Conservation (phyloP, 495 filamentous ascomycete genomes). For the Hyaloscypha bicolor region DNA sequence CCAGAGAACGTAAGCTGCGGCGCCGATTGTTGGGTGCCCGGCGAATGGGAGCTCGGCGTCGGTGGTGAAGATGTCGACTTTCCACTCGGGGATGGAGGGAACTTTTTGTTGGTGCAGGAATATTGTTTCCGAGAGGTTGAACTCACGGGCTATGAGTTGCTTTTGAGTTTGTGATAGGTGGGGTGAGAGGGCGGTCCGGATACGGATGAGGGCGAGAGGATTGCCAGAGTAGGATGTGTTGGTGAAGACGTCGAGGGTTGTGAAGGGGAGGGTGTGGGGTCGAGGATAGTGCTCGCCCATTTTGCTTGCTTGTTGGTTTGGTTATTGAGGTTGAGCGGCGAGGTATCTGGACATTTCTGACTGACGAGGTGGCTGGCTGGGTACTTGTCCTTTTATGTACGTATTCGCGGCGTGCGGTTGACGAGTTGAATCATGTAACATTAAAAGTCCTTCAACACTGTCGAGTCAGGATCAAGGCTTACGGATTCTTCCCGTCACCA, state of each 20-base stretch:
- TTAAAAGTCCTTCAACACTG: neutral
- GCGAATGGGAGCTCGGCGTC: constrained; percentile 70
- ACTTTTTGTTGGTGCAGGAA: constrained; percentile 58
- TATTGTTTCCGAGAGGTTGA: constrained; percentile 84
- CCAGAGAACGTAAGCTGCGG: constrained; percentile 53
- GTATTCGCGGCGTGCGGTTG: too few relatives aligned
- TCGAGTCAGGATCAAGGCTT: neutral
- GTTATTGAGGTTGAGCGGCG: neutral
- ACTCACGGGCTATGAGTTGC: constrained; percentile 70
- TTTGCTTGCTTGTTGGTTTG: neutral
- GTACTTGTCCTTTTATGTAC: too few relatives aligned
- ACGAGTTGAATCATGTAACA: too few relatives aligned
- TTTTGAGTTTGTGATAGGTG: constrained; percentile 51
- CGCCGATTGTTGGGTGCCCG: constrained; percentile 77
- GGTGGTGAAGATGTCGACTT: constrained; percentile 73
- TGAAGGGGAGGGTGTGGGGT: constrained; percentile 41
- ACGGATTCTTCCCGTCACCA: neutral
- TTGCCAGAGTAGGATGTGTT: constrained; percentile 59
- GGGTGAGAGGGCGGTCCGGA: constrained; percentile 40
- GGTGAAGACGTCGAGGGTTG: constrained; percentile 74
- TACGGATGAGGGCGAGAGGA: constrained; percentile 65
- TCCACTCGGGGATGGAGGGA: constrained; percentile 30
- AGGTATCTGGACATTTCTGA: neutral
- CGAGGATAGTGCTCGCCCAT: neutral
- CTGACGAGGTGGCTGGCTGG: neutral